Percentiles rank a stretch among this genome's conserved stretches.
phyloP scores from a whole-genome alignment of 371 early-diverging fungal genomes.

The Massospora cicadina region DNA sequence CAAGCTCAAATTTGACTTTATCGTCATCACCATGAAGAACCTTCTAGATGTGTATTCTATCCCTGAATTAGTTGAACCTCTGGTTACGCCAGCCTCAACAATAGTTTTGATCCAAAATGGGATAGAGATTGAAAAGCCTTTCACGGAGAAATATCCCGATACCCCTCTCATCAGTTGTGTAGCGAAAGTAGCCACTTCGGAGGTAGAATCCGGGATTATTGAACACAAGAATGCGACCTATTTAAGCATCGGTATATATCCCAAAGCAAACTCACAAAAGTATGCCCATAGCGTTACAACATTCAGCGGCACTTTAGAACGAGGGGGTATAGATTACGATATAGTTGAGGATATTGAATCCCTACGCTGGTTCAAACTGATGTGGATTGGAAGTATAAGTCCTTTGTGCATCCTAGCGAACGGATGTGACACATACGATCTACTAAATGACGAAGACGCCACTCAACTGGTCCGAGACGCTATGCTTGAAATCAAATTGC shows the following conservation, averaged over 20 bases:
- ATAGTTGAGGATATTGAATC: constrained; percentile 38
- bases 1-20: constrained; percentile 35
- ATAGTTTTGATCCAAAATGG: constrained; percentile 79
- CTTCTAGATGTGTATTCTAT: constrained; percentile 41
- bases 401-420: constrained; percentile 49
- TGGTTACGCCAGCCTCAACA: constrained; percentile 30
- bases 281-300: constrained; percentile 12
- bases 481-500: constrained; percentile 39
- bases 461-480: constrained; percentile 23
- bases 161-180: constrained; percentile 52
- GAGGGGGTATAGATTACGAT: constrained; percentile 29
- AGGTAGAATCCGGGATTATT: constrained; percentile 37
- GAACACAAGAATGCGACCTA: constrained; percentile 18
- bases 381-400: constrained; percentile 30
- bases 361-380: constrained; percentile 62
- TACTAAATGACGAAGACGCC: constrained; percentile 32
- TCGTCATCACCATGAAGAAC: constrained; percentile 58
- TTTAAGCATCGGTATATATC: constrained; percentile 22
- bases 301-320: constrained; percentile 13
- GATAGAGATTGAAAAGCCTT: constrained; percentile 54
- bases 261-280: constrained; percentile 13
- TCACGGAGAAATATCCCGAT: constrained; percentile 34
- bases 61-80: constrained; percentile 40
- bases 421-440: constrained; percentile 32
- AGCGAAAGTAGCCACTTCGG: constrained; percentile 53